Base-by-base conservation (phyloP, 2,329 filamentous ascomycete species). In the Clonostachys sp. region DNA sequence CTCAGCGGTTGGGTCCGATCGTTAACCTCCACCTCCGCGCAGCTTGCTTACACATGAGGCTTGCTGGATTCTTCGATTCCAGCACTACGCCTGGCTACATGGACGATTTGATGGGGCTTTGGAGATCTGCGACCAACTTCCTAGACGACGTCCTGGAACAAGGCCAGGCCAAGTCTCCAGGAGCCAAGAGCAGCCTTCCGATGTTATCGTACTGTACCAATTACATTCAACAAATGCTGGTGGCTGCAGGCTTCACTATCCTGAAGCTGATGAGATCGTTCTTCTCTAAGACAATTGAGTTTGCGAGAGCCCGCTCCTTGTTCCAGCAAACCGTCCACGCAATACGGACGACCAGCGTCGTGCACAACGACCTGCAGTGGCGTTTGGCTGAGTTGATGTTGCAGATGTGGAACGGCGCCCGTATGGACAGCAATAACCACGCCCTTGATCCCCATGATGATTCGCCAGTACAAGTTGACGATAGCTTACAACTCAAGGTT, bases 141-240 rank as follows among this genome's bases (percentile, higher is more conserved):
- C 74, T 91, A 18, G 84, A 89, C 45, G 77, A 82, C 49, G 71
- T 87, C 10, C 65, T 83, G 47, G 75, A 77, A 54, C 74, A 78
- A 35, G 68, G 75, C 44, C 75, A 77, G 51, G 66, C 67, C 12
- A 69, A 68, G 4, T 73, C 72, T 12, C 67, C 71, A 3, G 67
- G 68, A 38, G 72, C 76, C 34, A 64, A 67, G 43, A 69, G 65
- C 35, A 67, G 67, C 45, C 74, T 79, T 8, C 74, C 76, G 44
- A 76, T 86, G 44, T 70, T 90, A 30, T 77, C 78, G 44, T 84
- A 87, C 57, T 79, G 83, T 24, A 85, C 81, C 53, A 89, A 86
- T 61, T 91, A 91, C 63, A 81, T 92, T 45, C 84, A 90, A 61
- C 88, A 92, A 64, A 91, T 92, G 85, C 81, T 91, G 48, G 81